Base-by-base conservation (phyloP, 305 asterid species). In the Solanum aculeatissimum region DNA sequence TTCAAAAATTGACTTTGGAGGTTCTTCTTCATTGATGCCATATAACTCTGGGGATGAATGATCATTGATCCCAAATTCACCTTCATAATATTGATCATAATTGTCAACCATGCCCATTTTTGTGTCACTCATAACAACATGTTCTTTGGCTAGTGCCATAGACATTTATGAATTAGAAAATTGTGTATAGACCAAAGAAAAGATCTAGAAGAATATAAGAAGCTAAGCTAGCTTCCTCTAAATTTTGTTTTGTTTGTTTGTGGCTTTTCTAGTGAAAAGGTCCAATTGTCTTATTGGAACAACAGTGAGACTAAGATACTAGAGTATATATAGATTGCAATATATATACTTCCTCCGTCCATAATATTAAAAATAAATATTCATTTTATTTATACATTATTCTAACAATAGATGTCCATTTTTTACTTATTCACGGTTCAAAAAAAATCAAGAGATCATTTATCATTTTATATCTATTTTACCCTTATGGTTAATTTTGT, bases 91-190 rank as follows among this genome's bases (percentile, higher is more conserved):
- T 14, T 93, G 87, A 65, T 88, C 87, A n/a, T 65, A 81, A 42
- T 23, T 81, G 11, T 81, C 84, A 62, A 81, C 72, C 60, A 92
- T 70, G n/a, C 95, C 90, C 85, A 89, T 84, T 83, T 89, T 86
- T 13, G 97, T 80, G 78, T 87, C 88, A 27, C 86, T 89, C 32
- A 91, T 88, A 85, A 91, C 87, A 83, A 72, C 79, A 35, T 85
- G 91, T 63, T 88, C 90, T 63, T 91, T 92, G 54, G 91, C 91
- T 53, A 92, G 91, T 15, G 93, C 95, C 98, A 93, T 95, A 3
- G 89, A 60, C 60, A 27, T 45, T 27, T 63, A 49, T 18, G 43
- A 81, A n/a, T 57, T 57, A 60, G 29, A 82, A 43, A 74, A 35
- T 79, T 63, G 74, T 57, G 78, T 43, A 23, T 4, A 74, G 43